A percentile compares a stretch with the other conserved stretches of the same genome.
Evolutionary conservation across 2,329 filamentous ascomycete species (phyloP).

Genomic region (Capronia coronata): DNA sequence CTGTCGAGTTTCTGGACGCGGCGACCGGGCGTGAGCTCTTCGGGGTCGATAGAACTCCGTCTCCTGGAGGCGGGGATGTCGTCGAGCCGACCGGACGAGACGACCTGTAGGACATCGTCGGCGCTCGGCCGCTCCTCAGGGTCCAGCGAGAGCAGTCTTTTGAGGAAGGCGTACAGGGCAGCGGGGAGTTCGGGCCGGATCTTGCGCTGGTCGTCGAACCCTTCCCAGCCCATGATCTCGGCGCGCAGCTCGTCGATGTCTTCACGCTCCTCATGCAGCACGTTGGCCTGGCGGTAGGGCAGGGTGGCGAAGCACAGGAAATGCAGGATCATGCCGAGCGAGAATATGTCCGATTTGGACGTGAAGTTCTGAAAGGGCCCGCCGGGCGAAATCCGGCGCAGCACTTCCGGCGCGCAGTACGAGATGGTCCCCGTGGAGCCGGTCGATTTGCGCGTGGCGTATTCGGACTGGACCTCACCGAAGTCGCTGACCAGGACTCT

Average conservation of each 20-base stretch:
- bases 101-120: slow-evolving; percentile 72
- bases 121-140: slow-evolving; percentile 73
- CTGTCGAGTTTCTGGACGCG: slow-evolving; percentile 25
- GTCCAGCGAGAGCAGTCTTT: slow-evolving; percentile 69
- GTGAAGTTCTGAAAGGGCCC: slow-evolving; percentile 88
- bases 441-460: slow-evolving; percentile 75
- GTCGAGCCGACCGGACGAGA: slow-evolving; percentile 55
- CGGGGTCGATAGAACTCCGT: slow-evolving; percentile 21
- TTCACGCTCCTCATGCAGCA: slow-evolving; percentile 83
- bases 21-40: slow-evolving; percentile 26
- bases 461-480: slow-evolving; percentile 86
- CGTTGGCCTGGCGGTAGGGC: slow-evolving; percentile 77
- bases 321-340: slow-evolving; percentile 94
- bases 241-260: slow-evolving; percentile 76
- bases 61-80: slow-evolving; percentile 20
- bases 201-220: slow-evolving; percentile 71
- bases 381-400: slow-evolving; percentile 55
- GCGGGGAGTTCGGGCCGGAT: slow-evolving; percentile 76
- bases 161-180: slow-evolving; percentile 77
- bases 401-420: slow-evolving; percentile 92
- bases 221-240: slow-evolving; percentile 82
- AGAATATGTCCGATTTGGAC: slow-evolving; percentile 97
- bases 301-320: slow-evolving; percentile 93
- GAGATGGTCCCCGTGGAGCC: slow-evolving; percentile 94
- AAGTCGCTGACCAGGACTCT: slow-evolving; percentile 93